Conservation (phyloP, 176 grass and related monocot genomes). For the Rhynchospora breviuscula region DNA sequence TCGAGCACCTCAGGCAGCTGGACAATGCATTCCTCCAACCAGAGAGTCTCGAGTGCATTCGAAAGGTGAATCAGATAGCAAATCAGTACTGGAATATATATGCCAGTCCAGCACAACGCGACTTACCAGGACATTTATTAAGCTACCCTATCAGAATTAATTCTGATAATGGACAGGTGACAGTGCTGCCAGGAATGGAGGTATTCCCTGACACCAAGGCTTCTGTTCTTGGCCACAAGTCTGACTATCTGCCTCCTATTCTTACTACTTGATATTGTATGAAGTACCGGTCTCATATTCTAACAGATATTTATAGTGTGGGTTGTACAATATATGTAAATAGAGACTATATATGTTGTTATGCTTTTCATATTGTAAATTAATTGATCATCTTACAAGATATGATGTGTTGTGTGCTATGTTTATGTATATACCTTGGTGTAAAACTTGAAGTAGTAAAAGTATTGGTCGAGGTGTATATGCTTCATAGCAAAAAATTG, state of each 20-base stretch:
- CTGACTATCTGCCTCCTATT: conserved; percentile 68
- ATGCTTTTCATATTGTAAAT: background rate
- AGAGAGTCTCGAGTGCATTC: conserved; percentile 50
- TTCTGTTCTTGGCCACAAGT: conserved; percentile 59
- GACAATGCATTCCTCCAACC: conserved; percentile 44
- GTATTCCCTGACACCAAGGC: conserved; percentile 78
- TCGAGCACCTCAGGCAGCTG: conserved; percentile 53
- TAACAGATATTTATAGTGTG: background rate
- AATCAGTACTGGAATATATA: conserved; percentile 50
- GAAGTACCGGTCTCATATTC: background rate
- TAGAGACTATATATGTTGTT: background rate
- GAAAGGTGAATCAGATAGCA: conserved; percentile 64
- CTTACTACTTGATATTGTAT: conserved; percentile 42
- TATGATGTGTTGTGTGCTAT: background rate
- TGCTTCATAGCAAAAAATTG: background rate
- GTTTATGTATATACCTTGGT: background rate
- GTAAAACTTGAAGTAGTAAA: background rate
- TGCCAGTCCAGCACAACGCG: conserved; percentile 36
- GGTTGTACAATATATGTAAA: background rate
- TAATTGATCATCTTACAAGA: background rate
- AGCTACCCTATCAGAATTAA: conserved; percentile 51
- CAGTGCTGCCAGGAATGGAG: conserved; percentile 35
- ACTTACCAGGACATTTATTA: conserved; percentile 66
- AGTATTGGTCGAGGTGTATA: background rate
- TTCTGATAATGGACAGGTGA: conserved; percentile 34